A percentile compares a stretch with the other conserved stretches of the same genome.
Conservation (phyloP, 73 alveolate species). For the Halteria grandinella region DNA sequence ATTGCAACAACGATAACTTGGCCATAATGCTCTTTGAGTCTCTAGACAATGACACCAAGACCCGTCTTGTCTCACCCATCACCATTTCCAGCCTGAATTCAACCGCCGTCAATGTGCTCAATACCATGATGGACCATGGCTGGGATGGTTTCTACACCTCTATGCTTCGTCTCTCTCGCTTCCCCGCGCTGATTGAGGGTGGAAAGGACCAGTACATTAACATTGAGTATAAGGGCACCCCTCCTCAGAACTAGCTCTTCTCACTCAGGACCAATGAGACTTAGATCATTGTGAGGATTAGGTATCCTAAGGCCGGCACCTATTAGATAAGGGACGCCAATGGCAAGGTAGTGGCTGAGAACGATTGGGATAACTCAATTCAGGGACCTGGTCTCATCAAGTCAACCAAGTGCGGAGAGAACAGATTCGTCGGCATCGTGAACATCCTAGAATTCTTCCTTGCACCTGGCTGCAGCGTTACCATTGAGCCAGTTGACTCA, state of each 20-base stretch:
- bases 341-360: background rate
- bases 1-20: background rate
- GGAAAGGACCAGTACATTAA: background rate
- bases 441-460: constrained; percentile 3
- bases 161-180: background rate
- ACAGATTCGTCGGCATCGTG: constrained; percentile 14
- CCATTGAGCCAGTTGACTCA: background rate
- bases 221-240: background rate
- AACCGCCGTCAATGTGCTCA: background rate
- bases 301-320: constrained; percentile 7
- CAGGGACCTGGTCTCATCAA: constrained; percentile 5
- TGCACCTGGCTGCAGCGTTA: background rate
- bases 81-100: background rate
- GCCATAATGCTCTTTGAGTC: background rate
- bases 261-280: background rate
- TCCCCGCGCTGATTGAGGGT: constrained; percentile 21
- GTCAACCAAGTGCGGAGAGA: constrained; percentile 9
- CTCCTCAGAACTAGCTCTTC: background rate
- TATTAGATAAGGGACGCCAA: constrained; percentile 27
- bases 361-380: constrained; percentile 24
- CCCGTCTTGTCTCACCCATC: background rate
- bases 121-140: constrained; percentile 22
- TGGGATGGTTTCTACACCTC: constrained; percentile 50
- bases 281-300: background rate
- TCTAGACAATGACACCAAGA: background rate